These are phyloP conservation scores for Phytophthora citrophthora DNA, from an alignment of 352 stramenopile species.

Conservation along the genomic window DNA sequence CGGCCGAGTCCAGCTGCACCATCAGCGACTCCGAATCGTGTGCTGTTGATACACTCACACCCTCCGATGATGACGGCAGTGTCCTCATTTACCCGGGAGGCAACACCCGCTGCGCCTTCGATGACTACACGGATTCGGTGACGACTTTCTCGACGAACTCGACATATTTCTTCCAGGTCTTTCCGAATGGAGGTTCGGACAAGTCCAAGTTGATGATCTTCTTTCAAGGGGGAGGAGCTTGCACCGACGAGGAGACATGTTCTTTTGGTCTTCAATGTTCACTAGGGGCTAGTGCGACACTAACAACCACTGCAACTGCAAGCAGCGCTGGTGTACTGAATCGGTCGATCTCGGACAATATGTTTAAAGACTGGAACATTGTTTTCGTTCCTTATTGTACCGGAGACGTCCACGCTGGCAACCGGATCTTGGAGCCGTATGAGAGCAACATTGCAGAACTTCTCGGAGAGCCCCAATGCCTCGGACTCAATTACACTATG, in stretches of 20 bases:
- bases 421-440: conserved; percentile 14
- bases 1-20: conserved; percentile 21
- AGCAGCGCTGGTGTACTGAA: conserved; percentile 54
- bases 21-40: conserved; percentile 29
- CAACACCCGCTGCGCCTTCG: conserved; percentile 53
- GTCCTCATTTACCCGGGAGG: conserved; percentile 51
- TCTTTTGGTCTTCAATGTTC: conserved; percentile 57
- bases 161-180: conserved; percentile 63
- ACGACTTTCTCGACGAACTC: conserved; percentile 40
- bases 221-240: conserved; percentile 63
- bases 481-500: conserved; percentile 40
- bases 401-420: conserved; percentile 60
- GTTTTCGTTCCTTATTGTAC: conserved; percentile 73
- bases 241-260: conserved; percentile 55
- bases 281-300: conserved; percentile 33
- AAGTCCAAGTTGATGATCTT: conserved; percentile 66
- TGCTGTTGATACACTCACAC: conserved; percentile 25
- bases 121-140: conserved; percentile 33
- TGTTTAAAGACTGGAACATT: conserved; percentile 74
- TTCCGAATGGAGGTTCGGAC: conserved; percentile 40
- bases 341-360: conserved; percentile 47
- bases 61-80: conserved; percentile 33
- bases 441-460: conserved; percentile 35
- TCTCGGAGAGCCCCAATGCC: conserved; percentile 37
- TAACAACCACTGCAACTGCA: conserved; percentile 41